Percentiles rank a stretch among this genome's conserved stretches.
phyloP scores from a whole-genome alignment of 129 eudicot species.

The Escallonia herrerae region DNA sequence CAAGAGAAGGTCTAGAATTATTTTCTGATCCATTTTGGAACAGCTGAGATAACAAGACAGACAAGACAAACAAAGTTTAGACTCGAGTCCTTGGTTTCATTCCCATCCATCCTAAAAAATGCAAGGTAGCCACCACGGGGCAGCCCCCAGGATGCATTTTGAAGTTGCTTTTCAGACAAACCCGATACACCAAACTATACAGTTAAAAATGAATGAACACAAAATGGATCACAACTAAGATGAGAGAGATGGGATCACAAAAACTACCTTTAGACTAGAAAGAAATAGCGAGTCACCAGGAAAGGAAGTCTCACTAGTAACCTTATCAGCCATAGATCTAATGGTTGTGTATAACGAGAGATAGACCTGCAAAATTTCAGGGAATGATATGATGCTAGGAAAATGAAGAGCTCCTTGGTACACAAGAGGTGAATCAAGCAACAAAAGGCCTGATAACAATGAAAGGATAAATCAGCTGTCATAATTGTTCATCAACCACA shows the following conservation, averaged over 20 bases:
- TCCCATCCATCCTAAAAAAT: too few species aligned
- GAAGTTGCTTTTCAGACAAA: too few species aligned
- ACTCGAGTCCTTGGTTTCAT: too few species aligned
- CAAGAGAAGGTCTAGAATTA: too few species aligned
- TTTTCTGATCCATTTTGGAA: too few species aligned
- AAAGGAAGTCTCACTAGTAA: constrained; percentile 26
- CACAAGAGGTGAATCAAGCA: background rate
- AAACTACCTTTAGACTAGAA: constrained; percentile 73
- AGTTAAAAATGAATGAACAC: background rate
- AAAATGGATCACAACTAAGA: background rate
- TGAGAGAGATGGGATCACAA: background rate
- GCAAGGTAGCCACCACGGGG: too few species aligned
- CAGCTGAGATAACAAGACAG: too few species aligned
- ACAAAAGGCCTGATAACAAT: background rate
- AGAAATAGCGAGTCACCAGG: constrained; percentile 50
- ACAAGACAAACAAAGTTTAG: too few species aligned
- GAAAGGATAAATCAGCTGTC: background rate
- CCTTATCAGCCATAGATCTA: constrained; percentile 69
- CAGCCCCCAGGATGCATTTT: too few species aligned
- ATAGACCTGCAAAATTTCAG: constrained; percentile 58
- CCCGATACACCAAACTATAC: too few species aligned
- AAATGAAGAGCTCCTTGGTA: background rate
- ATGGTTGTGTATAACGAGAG: constrained; percentile 72
- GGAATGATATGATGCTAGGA: background rate
- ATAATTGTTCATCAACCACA: too few species aligned